Conservation (phyloP, 1,284 basidiomycete species). For the Rhizoctonia solani region DNA sequence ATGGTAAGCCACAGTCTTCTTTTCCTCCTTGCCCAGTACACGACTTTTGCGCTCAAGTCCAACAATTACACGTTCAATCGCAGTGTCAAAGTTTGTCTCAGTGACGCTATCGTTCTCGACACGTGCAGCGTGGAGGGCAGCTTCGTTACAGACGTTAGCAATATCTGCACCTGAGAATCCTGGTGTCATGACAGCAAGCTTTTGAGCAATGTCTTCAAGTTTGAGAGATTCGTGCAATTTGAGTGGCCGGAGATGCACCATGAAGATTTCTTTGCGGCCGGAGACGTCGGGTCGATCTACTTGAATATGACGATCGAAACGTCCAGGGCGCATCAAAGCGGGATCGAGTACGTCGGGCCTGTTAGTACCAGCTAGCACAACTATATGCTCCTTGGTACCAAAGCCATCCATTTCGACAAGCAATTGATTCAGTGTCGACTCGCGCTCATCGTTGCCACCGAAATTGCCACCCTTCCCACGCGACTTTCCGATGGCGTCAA, state of each 20-base stretch:
- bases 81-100: slow-evolving; percentile 91
- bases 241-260: slow-evolving; percentile 89
- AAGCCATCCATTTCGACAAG: slow-evolving; percentile 99
- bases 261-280: slow-evolving; percentile 92
- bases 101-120: slow-evolving; percentile 78
- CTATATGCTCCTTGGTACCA: slow-evolving; percentile 92
- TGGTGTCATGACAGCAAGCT: slow-evolving; percentile 93
- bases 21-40: slow-evolving; percentile 93
- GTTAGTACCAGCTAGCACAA: slow-evolving; percentile 96
- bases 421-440: slow-evolving; percentile 96
- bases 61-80: slow-evolving; percentile 97
- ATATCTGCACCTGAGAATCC: slow-evolving; percentile 99
- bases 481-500: slow-evolving; percentile 97
- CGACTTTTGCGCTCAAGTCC: slow-evolving; percentile 95
- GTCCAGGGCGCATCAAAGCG: slow-evolving; percentile 94
- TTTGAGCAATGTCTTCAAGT: slow-evolving; percentile 74
- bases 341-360: slow-evolving; percentile 94
- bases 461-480: slow-evolving; percentile 87
- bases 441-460: slow-evolving; percentile 97
- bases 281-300: slow-evolving; percentile 95
- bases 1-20: slow-evolving; percentile 98
- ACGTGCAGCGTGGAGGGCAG: slow-evolving; percentile 92
- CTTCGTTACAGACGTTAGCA: slow-evolving; percentile 98
- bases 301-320: slow-evolving; percentile 96
- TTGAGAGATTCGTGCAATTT: slow-evolving; percentile 66